Base-by-base conservation (phyloP, 345 rosid genomes). In the Camelina hispida region DNA sequence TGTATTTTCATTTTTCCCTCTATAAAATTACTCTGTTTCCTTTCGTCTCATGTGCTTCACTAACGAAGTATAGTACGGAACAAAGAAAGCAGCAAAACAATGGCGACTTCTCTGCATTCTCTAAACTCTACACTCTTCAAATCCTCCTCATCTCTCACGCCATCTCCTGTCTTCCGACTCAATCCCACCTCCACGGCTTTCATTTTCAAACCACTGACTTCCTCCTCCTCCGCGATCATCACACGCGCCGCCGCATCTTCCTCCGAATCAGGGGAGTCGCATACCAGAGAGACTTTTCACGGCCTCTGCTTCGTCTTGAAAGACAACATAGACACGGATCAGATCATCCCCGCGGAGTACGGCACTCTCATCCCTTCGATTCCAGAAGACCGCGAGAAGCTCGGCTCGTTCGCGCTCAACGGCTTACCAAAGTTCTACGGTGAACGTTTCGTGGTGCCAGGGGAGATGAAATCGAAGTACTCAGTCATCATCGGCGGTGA, bases 291-390 rank as follows among this genome's bases (percentile, higher is more conserved):
- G 20, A 14, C 83, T 11, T 91, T 91, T 66, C 93, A 89, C 40
- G 97, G 97, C 9, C 88, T 82, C 72, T 91, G 97, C 80, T 91
- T 85, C 38, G 96, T 91, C 7, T 83, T 89, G 58, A 85, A 91
- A 4, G 96, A 91, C 83, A 89, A 91, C 84, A 89, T 91, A 47
- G 96, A 91, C 84, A 89, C 97, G 18, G 95, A 91, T 77, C 97
- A 91, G 63, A 91, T 91, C 62, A 89, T 89, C 71, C 97, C 97
- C 15, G 91, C 93, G 0, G 96, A 91, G 68, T 85, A 89, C 85
- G 87, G 85, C 28, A 89, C 97, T 6, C 82, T 91, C 1, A 87
- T 86, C 57, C 97, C 97, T 1, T 88, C 97, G 5, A 83, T 83
- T 37, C 97, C 84, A 3, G 87, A 78, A 9, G 96, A 89, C 65